Base-by-base conservation (phyloP, 768 basidiomycete species). In the Heimioporus sp. region DNA sequence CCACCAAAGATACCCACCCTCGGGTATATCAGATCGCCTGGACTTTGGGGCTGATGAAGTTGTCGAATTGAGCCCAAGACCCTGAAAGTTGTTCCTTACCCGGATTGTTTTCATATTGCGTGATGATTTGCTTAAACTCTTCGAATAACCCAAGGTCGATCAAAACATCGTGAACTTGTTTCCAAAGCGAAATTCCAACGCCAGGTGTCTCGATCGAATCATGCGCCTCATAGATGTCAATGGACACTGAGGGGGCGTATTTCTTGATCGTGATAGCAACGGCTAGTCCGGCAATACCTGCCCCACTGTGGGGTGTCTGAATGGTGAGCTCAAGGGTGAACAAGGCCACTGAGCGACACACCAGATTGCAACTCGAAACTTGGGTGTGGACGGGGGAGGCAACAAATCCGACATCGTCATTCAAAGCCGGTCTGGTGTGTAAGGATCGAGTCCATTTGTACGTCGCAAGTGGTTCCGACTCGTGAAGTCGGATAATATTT, bases 161-260 rank as follows among this genome's bases (percentile, higher is more conserved):
- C 54, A 81, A 56, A 16, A 79, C 67, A 5, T 63, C 65, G 75
- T 76, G 76, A 9, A 77, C 78, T 36, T 76, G 65, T 10, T 63
- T 62, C 79, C 78, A 79, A 6, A 80, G 66, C 63, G 74, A 39
- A 66, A 78, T 40, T 63, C 80, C 76, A 6, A 72, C 73, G 5
- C 77, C 77, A 13, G 68, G 56, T 10, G 69, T 69, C 7, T 70
- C 69, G 21, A 78, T 67, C 20, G 71, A 69, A 2, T 72, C 58
- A 19, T 70, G 74, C 4, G 76, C 71, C 64, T 81, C 80, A 53
- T 80, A 81, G 3, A 81, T 54, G 49, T 75, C 66, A 13, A 77
- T 67, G 51, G 72, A 64, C 16, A 77, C 58, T 1, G 52, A 51
- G 13, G 55, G 46, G 57, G 72, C 55, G 46, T 66, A 68, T 46